Base-by-base conservation (phyloP, 2,329 filamentous ascomycete species). In the Podosphaera aphanis region DNA sequence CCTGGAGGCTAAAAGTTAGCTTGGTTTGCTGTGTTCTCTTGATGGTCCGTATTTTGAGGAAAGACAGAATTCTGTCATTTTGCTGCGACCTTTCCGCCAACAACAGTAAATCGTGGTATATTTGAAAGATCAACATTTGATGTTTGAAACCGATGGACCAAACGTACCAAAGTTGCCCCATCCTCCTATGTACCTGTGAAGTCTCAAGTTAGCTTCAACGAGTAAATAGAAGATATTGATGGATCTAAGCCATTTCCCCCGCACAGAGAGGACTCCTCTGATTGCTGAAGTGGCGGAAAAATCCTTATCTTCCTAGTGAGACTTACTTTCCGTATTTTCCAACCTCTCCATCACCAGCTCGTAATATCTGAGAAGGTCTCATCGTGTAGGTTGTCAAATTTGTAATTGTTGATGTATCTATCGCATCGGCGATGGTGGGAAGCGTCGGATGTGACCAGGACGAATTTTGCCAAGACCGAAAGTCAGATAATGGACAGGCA, bases 321-420 rank as follows among this genome's bases (percentile, higher is more conserved):
- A 60, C 58, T 59, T 48, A 60, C 58, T 58, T 57, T 57, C 56
- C 58, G 45, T 60, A 56, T 49, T 60, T 60, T 33, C 58, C 58
- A 49, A 59, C n/a, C 48, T 54, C 51, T 44, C 49, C 52, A 25
- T 48, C 56, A 49, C 57, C 58, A 35, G 53, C 55, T 48, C 57
- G 53, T 39, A 59, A 33, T 46, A 54, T 53, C 43, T 55, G 56
- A 50, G 59, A 54, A 49, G 58, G 56, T 51, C 54, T 55, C 58
- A 61, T 60, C 20, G 51, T 59, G 52, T 51, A 16, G 29, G n/a
- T 39, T 16, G 18, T 20, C 23, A 16, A 29, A 29, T 15, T 13
- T 18, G 13, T 16, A 5, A 15, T 5, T 11, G 18, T 25, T 25
- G n/a, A 5, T 2, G 35, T n/a, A n/a, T 16, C 16, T 8, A 16